These are phyloP conservation scores for Claviceps monticola DNA, from an alignment of 2,329 filamentous ascomycete genomes.

Conservation along the genomic window DNA sequence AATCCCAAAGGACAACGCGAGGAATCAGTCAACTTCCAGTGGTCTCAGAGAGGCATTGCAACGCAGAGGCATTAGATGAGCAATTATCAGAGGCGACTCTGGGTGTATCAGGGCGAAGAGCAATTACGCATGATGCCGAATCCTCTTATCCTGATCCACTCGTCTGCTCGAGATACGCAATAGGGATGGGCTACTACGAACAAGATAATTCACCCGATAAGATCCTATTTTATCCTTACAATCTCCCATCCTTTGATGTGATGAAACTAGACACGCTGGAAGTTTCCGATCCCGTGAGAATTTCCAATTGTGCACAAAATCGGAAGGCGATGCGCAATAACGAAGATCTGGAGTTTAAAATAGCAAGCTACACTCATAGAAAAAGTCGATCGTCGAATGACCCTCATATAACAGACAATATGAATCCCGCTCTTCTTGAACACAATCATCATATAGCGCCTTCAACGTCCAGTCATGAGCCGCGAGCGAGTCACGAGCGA, in stretches of 20 bases:
- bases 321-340: conserved; percentile 37
- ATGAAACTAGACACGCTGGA: conserved; percentile 30
- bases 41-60: background rate
- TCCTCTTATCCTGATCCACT: conserved; percentile 36
- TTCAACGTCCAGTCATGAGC: background rate
- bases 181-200: conserved; percentile 48
- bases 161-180: conserved; percentile 31
- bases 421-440: conserved; percentile 41
- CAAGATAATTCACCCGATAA: conserved; percentile 42
- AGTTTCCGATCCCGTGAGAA: conserved; percentile 40
- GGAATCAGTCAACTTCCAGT: background rate
- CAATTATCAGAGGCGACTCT: background rate
- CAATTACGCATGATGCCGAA: conserved; percentile 10
- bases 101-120: background rate
- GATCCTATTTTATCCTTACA: conserved; percentile 46
- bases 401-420: conserved; percentile 22
- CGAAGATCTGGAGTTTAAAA: conserved; percentile 40
- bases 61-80: background rate
- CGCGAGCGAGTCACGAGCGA: conserved; percentile 8
- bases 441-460: conserved; percentile 1
- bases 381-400: conserved; percentile 19
- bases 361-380: conserved; percentile 29
- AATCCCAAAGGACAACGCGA: background rate
- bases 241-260: conserved; percentile 33
- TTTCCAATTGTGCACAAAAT: conserved; percentile 38